phyloP scores from a whole-genome alignment of 1,284 basidiomycete species.

The Ceratobasidium sp. region DNA sequence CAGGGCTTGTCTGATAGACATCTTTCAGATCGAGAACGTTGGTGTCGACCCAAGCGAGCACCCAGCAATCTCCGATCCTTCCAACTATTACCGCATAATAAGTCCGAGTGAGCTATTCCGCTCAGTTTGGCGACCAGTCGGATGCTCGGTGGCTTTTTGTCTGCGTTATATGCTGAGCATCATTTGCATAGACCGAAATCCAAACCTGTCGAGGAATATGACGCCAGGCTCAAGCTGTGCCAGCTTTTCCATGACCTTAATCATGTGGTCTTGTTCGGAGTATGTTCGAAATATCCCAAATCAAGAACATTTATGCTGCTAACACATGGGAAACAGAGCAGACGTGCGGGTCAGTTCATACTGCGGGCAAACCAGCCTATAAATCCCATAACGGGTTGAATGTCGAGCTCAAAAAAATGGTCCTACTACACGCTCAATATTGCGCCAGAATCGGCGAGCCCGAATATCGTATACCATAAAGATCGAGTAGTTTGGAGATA shows the following conservation, averaged over 20 bases:
- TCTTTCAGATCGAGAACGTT: constrained; percentile 70
- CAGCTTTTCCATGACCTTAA: constrained; percentile 90
- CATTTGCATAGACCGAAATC: constrained; percentile 72
- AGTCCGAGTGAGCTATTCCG: constrained; percentile 72
- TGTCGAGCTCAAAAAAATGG: too few species aligned
- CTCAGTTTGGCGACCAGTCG: constrained; percentile 77
- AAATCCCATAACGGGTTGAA: background rate
- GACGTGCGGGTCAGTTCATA: constrained; percentile 6
- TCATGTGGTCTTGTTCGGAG: constrained; percentile 73
- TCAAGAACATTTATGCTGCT: background rate
- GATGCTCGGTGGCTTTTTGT: constrained; percentile 83
- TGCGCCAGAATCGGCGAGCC: too few species aligned
- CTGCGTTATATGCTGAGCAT: constrained; percentile 75
- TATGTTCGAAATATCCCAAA: constrained; percentile 50
- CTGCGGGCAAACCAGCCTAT: constrained; percentile 12
- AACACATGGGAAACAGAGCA: background rate
- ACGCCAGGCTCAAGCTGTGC: constrained; percentile 74
- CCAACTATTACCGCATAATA: constrained; percentile 87
- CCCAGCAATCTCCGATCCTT: constrained; percentile 83
- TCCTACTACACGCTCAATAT: too few species aligned
- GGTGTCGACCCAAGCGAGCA: constrained; percentile 58
- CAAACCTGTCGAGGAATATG: constrained; percentile 73
- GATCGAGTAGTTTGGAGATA: too few species aligned
- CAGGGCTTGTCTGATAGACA: too few species aligned
- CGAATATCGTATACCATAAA: too few species aligned